Percentiles rank a stretch among this genome's conserved stretches.
Conservation (phyloP, 108 stramenopile species). For the Pseudonitzschia multiseries region DNA sequence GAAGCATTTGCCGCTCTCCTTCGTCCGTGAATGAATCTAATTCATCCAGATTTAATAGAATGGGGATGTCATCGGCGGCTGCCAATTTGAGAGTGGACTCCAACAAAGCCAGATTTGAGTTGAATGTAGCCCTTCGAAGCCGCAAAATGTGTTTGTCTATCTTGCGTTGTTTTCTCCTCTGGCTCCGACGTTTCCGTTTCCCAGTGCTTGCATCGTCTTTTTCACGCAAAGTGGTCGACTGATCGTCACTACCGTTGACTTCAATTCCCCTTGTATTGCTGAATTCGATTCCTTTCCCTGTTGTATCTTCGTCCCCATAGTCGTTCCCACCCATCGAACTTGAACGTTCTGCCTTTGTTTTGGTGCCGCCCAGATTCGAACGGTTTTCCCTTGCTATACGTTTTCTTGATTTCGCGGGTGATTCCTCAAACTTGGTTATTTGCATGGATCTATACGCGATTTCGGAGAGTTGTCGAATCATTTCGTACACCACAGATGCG, state of each 20-base stretch:
- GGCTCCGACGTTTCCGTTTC: conserved; percentile 9
- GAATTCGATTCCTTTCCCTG: conserved; percentile 9
- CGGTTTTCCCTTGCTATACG: conserved; percentile 14
- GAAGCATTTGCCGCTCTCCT: conserved; percentile 63
- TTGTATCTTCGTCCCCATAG: not conserved
- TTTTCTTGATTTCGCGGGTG: not conserved
- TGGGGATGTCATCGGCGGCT: conserved; percentile 68
- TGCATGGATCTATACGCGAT: conserved; percentile 41
- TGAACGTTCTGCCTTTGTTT: conserved; percentile 2
- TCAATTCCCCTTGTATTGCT: not conserved
- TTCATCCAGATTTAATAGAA: conserved; percentile 76
- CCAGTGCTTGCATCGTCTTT: conserved; percentile 2
- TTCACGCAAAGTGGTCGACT: not conserved
- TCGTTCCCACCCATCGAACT: not conserved
- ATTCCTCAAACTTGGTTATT: conserved; percentile 13
- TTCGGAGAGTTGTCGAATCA: conserved; percentile 74
- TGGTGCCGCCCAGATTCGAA: not conserved
- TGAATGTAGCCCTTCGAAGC: conserved; percentile 59
- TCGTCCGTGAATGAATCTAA: conserved; percentile 66
- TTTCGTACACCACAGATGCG: conserved; percentile 59
- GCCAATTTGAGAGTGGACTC: conserved; percentile 71
- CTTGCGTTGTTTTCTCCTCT: conserved; percentile 7
- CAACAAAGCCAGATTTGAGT: conserved; percentile 67
- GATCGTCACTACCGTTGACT: not conserved
- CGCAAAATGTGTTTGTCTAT: conserved; percentile 43